phyloP scores from a whole-genome alignment of 2,329 filamentous ascomycete species.

The Apiospora rasikravindrae region DNA sequence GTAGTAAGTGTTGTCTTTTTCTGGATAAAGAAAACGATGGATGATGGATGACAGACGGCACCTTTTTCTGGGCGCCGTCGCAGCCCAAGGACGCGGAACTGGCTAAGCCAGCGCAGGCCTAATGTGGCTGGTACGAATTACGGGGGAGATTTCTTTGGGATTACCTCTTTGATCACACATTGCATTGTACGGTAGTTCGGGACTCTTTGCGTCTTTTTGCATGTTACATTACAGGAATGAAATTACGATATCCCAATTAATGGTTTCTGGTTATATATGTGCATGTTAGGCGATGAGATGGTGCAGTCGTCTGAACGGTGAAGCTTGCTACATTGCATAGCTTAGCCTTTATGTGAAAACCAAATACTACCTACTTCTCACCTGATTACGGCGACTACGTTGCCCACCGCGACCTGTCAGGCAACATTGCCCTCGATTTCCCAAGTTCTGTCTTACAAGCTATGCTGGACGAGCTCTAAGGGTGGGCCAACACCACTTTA shows the following conservation, averaged over 20 bases:
- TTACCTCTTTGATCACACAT: background rate
- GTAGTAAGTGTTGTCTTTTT: background rate
- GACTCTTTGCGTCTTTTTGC: slow-evolving; percentile 4
- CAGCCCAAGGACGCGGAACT: background rate
- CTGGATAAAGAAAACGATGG: background rate
- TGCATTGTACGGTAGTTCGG: slow-evolving; percentile 15
- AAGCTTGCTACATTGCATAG: background rate
- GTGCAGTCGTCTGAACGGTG: background rate
- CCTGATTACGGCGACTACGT: accelerated
- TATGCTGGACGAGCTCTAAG: background rate
- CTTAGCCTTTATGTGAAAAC: too few species aligned
- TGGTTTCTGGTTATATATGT: background rate
- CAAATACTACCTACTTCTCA: too few species aligned
- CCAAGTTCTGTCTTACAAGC: too few species aligned
- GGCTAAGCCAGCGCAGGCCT: background rate
- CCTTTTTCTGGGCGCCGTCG: background rate
- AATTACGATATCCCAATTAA: background rate
- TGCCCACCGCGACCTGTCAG: background rate
- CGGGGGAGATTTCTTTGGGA: background rate
- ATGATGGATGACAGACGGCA: background rate
- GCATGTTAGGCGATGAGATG: background rate
- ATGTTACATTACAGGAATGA: slow-evolving; percentile 7
- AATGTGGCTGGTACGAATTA: background rate
- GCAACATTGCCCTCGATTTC: background rate
- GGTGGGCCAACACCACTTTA: background rate